Percentiles rank a stretch among this genome's conserved stretches.
Evolutionary conservation across 257 asterid species (phyloP).

Genomic region (Thymus mandschuricus): DNA sequence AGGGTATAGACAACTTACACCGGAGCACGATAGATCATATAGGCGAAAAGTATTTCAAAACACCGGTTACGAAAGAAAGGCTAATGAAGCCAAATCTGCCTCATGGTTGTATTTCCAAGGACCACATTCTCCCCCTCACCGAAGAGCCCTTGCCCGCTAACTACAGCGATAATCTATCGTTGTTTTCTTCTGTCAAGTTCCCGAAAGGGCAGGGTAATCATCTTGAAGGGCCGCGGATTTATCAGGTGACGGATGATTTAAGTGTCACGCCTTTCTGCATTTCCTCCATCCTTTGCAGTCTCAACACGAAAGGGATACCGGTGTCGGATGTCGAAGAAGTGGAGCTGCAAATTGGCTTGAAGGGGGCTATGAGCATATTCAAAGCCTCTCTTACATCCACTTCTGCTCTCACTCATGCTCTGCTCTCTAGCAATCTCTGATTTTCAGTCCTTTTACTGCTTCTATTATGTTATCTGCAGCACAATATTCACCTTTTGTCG

Average conservation of each 20-base stretch:
- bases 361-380: no score
- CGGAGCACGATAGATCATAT: not conserved
- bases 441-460: no score
- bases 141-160: no score
- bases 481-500: no score
- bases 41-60: not conserved
- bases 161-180: not conserved
- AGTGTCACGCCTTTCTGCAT: not conserved
- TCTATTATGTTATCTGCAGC: no score
- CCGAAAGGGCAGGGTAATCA: conserved; percentile 15
- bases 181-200: not conserved
- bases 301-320: not conserved
- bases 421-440: no score
- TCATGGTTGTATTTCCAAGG: no score
- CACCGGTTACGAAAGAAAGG: no score
- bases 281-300: not conserved
- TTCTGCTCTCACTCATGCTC: no score
- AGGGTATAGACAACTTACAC: conserved; percentile 30
- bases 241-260: not conserved
- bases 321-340: not conserved
- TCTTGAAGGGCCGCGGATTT: not conserved
- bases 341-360: not conserved
- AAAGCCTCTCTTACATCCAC: no score
- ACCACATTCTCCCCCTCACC: no score
- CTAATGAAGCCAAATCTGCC: no score